These are phyloP conservation scores for Phaeophleospora eucalypticola DNA, from an alignment of 2,329 filamentous ascomycete genomes.

Conservation along the genomic window DNA sequence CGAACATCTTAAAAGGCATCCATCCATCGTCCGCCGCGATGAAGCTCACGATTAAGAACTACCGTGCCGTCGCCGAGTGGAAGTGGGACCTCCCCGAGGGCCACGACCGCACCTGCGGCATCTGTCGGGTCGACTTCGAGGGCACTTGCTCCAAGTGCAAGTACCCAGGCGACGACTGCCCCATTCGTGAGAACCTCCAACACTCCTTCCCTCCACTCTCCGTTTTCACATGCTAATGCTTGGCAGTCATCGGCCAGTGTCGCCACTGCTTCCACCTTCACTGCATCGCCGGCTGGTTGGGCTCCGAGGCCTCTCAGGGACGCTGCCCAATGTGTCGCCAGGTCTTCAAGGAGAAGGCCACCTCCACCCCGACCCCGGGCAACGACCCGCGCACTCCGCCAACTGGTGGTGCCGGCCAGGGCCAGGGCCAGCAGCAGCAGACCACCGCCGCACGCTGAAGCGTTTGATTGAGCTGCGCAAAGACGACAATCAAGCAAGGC, in stretches of 20 bases:
- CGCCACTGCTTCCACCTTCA: slow-evolving; percentile 99
- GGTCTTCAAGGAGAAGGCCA: slow-evolving; percentile 42
- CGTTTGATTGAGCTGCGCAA: too few relatives aligned
- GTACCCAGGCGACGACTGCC: slow-evolving; percentile 94
- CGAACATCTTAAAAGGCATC: neutral
- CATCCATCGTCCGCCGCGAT: slow-evolving; percentile 47
- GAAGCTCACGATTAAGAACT: slow-evolving; percentile 93
- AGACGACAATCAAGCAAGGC: too few relatives aligned
- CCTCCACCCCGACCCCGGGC: slow-evolving; percentile 10
- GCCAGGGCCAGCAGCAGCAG: too few relatives aligned
- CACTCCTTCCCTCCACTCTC: neutral
- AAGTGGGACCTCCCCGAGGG: slow-evolving; percentile 96
- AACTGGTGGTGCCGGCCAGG: too few relatives aligned
- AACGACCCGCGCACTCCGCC: slow-evolving; percentile 10
- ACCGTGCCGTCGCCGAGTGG: slow-evolving; percentile 94
- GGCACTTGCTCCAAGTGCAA: slow-evolving; percentile 97
- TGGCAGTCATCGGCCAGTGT: slow-evolving; percentile 85
- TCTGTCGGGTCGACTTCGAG: slow-evolving; percentile 97
- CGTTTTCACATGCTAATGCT: slow-evolving; percentile 6
- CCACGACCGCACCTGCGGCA: slow-evolving; percentile 79
- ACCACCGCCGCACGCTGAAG: too few relatives aligned
- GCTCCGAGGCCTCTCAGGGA: slow-evolving; percentile 86
- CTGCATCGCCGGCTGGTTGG: slow-evolving; percentile 93
- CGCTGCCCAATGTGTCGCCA: slow-evolving; percentile 98
- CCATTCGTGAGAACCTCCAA: slow-evolving; percentile 62